These are phyloP conservation scores for Hypoxylon sp. DNA, from an alignment of 2,329 filamentous ascomycete species.

Conservation along the genomic window DNA sequence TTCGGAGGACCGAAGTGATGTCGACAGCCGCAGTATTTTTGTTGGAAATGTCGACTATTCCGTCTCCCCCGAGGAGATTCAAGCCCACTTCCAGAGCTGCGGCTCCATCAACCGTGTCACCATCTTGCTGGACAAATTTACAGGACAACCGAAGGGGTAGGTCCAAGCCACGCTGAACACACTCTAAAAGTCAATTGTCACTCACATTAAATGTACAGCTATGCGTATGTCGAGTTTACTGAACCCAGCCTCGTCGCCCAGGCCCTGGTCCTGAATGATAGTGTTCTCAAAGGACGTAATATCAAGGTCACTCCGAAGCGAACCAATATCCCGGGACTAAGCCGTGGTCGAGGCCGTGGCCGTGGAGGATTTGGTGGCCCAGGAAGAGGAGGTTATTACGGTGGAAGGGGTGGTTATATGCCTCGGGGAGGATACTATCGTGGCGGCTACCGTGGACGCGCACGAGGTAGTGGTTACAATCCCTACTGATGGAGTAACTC, in stretches of 20 bases:
- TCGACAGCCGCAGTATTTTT: slow-evolving; percentile 96
- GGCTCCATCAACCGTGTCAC: slow-evolving; percentile 98
- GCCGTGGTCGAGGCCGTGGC: slow-evolving; percentile 77
- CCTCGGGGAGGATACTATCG: slow-evolving; percentile 70
- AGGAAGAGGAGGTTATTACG: slow-evolving; percentile 69
- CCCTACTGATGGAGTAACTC: slow-evolving; percentile 68
- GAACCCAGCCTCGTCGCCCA: slow-evolving; percentile 94
- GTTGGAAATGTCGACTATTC: slow-evolving; percentile 99
- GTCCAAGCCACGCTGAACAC: slow-evolving; percentile 50
- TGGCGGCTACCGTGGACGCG: slow-evolving; percentile 71
- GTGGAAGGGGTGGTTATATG: slow-evolving; percentile 64
- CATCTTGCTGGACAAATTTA: slow-evolving; percentile 97
- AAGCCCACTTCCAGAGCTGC: slow-evolving; percentile 97
- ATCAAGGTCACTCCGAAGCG: slow-evolving; percentile 96
- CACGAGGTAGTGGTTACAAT: slow-evolving; percentile 67
- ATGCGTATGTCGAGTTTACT: slow-evolving; percentile 98
- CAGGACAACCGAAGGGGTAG: slow-evolving; percentile 98
- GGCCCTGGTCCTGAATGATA: slow-evolving; percentile 95
- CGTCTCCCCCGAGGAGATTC: slow-evolving; percentile 96
- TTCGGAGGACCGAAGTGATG: slow-evolving; percentile 93
- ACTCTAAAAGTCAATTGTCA: neutral
- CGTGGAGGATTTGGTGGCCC: slow-evolving; percentile 63
- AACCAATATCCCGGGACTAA: slow-evolving; percentile 96
- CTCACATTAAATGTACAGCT: slow-evolving; percentile 67
- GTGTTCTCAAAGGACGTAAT: slow-evolving; percentile 92